Evolutionary conservation across 1,139 yeast species (phyloP), one percentile per base, ranked within the genome.

Genomic region (Casaregolazyma lundiana): DNA sequence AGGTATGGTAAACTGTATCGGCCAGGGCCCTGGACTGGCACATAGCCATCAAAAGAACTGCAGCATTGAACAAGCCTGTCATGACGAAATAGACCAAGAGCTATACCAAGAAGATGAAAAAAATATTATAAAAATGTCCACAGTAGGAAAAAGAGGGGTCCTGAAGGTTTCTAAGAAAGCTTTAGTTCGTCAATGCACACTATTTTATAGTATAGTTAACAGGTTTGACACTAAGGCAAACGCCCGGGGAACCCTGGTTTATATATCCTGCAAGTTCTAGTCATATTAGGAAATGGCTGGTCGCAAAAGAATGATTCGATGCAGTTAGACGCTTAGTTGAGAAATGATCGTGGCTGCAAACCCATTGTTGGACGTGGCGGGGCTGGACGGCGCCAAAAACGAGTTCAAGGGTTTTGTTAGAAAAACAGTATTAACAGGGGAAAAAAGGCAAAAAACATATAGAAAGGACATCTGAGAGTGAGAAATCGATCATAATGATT

Each of bases 1-100:
- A 50, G 2, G 61, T 57, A 21, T 40, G 43, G 45, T 54, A 51
- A 13, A 46, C 40, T 19, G 45, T 42, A 15, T 42, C 45, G 9
- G 45, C 45, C 9, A 20, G n/a, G 30, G 19, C 45, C 35, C 19
- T 19, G 11, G 26, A 9, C 2, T 13, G 2, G 3, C 6, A 19
- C 13, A 36, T 6, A 6, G 39, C 26, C 2, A 26, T 11, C 9
- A 36, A 13, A 13, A 36, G 22, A 6, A 7, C 7, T 6, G 39
- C 39, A 8, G 22, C 2, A 19, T 21, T 19, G 9, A 36, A 36
- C 18, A 36, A 4, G 5, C 16, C 4, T n/a, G 32, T 26, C 37
- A 34, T 34, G 21, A 11, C 15, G 13, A 24, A 24, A 24, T 8
- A 24, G 11, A 24, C 8, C 11, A 24, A 24, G 30, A 11, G 30